Evolutionary conservation across 345 rosid species (phyloP), one percentile per base, ranked within the genome.

Genomic region (Aegle marmelos): DNA sequence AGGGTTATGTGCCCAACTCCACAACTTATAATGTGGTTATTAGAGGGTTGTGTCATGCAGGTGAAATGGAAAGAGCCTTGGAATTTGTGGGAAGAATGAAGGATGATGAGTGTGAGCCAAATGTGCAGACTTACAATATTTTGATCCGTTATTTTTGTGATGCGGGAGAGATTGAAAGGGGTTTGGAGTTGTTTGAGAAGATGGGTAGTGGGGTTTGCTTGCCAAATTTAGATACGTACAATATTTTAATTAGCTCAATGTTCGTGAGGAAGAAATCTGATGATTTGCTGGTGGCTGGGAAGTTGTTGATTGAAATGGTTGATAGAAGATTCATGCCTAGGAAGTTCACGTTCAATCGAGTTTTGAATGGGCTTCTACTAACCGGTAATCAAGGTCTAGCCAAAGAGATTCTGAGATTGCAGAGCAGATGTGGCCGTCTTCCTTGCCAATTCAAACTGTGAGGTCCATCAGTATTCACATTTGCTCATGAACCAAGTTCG

Each of bases 171-270:
- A 83, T 93, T 28, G 93, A 93, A 61, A 91, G 82, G 71, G 93
- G 89, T 3, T 73, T 91, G 79, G 83, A 82, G 69, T 79, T 93
- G 85, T 92, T 93, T 81, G 80, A 83, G 88, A 87, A 89, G 84
- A 93, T 95, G 98, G 78, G 81, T 10, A 48, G 63, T 53, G 92
- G 87, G 34, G 83, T 76, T 76, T 92, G 97, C 84, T 89, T 95
- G 86, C 99, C 97, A 0, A 95, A 89, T 78, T 75, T 95, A 79
- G 99, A 95, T 83, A 95, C 98, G 0, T 93, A 95, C 71, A 93
- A 95, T 79, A 70, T 93, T 25, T 79, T 92, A 78, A 91, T 93
- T n/a, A 86, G 85, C 71, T 84, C 92, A n/a, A 95, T 95, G 97
- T 95, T 95, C 87, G 90, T 88, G 74, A 88, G 96, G 82, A 95